Conservation (phyloP, 192 early-diverging fungal genomes). For the Rhizophagus clarus region DNA sequence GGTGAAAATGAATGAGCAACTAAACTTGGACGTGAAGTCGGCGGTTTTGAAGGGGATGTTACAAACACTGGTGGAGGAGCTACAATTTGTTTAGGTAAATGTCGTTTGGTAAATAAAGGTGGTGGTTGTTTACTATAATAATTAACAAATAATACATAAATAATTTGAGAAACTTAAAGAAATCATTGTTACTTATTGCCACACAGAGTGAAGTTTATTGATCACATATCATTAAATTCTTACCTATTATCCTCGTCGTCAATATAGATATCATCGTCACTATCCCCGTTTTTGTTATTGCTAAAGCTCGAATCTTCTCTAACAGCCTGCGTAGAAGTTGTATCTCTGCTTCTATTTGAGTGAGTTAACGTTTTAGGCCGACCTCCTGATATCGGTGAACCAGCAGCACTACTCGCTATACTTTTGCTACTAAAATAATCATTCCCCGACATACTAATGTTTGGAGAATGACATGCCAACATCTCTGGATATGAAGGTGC, state of each 20-base stretch:
- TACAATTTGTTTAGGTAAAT: slow-evolving; percentile 36
- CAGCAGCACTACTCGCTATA: slow-evolving; percentile 2
- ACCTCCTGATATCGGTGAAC: slow-evolving; percentile 11
- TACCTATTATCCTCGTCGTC: slow-evolving; percentile 64
- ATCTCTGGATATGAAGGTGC: slow-evolving; percentile 61
- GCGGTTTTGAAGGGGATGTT: slow-evolving; percentile 49
- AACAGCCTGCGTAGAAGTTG: background rate
- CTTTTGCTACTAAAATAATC: slow-evolving; percentile 16
- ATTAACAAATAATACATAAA: background rate
- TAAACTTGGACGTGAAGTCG: slow-evolving; percentile 30
- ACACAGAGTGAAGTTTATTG: background rate
- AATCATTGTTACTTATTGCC: background rate
- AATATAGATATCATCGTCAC: slow-evolving; percentile 65
- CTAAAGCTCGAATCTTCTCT: slow-evolving; percentile 27
- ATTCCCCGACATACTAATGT: slow-evolving; percentile 24
- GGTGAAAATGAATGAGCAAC: slow-evolving; percentile 14
- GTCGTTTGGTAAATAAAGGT: slow-evolving; percentile 40
- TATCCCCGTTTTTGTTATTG: slow-evolving; percentile 50
- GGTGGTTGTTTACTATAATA: slow-evolving; percentile 39
- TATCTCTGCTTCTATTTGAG: slow-evolving; percentile 1
- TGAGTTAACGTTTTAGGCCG: background rate
- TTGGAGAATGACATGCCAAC: slow-evolving; percentile 60
- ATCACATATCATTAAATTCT: background rate
- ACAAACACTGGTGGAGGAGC: slow-evolving; percentile 50
- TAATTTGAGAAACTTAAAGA: background rate